Base-by-base conservation (phyloP, 352 stramenopile species). In the Phytophthora ramorum region DNA sequence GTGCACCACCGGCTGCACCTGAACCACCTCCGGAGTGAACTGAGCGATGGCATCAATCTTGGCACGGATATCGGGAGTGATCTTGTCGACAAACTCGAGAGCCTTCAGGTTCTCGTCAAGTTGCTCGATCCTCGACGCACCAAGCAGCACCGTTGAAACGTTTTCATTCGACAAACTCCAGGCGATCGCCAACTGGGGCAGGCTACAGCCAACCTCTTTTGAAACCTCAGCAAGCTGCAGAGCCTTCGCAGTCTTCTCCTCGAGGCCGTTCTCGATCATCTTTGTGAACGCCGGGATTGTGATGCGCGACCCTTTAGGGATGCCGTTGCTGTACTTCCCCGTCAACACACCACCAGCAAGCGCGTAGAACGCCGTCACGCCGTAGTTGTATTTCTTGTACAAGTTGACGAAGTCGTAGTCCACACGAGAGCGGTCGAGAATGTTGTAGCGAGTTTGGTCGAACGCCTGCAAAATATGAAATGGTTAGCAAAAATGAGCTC, bases 361-460 rank as follows among this genome's bases (percentile, higher is more conserved):
- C 6, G 81, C 75, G 17, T 66, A 89, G 71, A 84, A 92, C n/a
- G 81, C 85, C 9, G 83, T 89, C 22, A 87, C 62, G 9, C 81
- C 85, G 53, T 90, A 81, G 37, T 84, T 87, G 75, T 90, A 91
- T 43, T 84, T 83, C 48, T 72, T 73, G 59, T 69, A 73, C 57
- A 92, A 26, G 30, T 79, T 75, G 32, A 75, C 58, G 43, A 86
- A 92, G 61, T 92, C 73, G 59, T 83, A 87, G 56, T 92, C 84
- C 20, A 92, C 78, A 16, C 76, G 71, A 24, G 78, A 78, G 34
- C 83, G 79, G 44, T 91, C 67, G 41, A 92, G 76, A 50, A 92
- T 88, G 59, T 92, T 81, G 78, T 92, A 92, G 46, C 87, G 71
- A 7, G 81, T 84, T 63, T 92, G 83, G 40, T 92, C 82, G 9